Conservation (phyloP, 139 green algal genomes). For the Tetraselmis striata region DNA sequence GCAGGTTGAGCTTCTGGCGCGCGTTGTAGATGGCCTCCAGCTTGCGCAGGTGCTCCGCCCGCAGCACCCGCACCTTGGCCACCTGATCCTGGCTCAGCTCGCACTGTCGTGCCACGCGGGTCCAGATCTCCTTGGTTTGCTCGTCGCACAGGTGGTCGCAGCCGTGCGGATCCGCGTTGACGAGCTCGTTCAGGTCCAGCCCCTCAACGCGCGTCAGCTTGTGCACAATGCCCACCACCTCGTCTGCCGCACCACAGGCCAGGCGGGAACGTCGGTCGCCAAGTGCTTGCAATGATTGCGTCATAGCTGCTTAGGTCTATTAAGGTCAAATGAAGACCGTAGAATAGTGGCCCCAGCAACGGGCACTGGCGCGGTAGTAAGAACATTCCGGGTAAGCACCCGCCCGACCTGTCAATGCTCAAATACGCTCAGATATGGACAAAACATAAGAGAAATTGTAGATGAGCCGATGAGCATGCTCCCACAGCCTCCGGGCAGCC, state of each 20-base stretch:
- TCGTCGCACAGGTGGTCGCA: background rate
- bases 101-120: background rate
- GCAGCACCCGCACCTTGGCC: background rate
- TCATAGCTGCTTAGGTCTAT: too few species aligned
- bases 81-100: background rate
- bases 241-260: background rate
- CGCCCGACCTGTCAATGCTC: too few species aligned
- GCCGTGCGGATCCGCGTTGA: background rate
- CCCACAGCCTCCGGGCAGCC: too few species aligned
- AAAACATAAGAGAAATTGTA: too few species aligned
- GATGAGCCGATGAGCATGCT: too few species aligned
- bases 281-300: background rate
- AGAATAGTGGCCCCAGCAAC: too few species aligned
- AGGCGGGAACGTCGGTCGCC: background rate
- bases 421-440: too few species aligned
- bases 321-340: too few species aligned
- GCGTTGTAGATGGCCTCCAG: background rate
- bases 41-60: background rate
- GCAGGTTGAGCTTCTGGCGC: background rate
- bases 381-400: too few species aligned
- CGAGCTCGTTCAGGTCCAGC: background rate
- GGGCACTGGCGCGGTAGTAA: too few species aligned
- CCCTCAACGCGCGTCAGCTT: background rate
- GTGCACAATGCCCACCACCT: background rate
- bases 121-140: constrained; percentile 1